Percentiles rank a stretch among this genome's conserved stretches.
Evolutionary conservation across 164 flowering plant genomes (phyloP).

Genomic region (Macadamia tetraphylla): DNA sequence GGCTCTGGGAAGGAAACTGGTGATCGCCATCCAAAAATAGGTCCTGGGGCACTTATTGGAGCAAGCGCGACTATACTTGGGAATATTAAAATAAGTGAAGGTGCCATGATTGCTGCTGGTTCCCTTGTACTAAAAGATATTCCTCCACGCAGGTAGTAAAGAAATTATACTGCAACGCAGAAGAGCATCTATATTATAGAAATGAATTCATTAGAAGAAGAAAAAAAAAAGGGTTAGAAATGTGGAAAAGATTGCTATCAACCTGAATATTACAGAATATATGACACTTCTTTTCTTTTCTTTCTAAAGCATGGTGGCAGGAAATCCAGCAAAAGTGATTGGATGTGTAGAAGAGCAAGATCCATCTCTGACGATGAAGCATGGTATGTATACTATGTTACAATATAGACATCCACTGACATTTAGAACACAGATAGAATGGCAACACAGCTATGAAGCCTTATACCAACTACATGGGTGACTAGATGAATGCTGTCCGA

Average conservation of each 20-base stretch:
- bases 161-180: neutral
- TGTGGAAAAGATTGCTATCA: neutral
- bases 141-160: constrained; percentile 61
- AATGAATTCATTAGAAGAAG: neutral
- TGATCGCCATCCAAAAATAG: constrained; percentile 80
- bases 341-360: constrained; percentile 61
- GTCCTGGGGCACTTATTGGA: constrained; percentile 72
- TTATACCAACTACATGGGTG: no score
- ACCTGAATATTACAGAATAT: neutral
- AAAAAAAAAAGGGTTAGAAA: neutral
- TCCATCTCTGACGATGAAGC: constrained; percentile 83
- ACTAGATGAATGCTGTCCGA: no score
- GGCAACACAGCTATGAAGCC: neutral
- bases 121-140: constrained; percentile 72
- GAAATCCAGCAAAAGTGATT: constrained; percentile 71
- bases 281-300: constrained; percentile 10
- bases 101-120: constrained; percentile 87
- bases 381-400: constrained; percentile 73
- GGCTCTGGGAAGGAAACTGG: constrained; percentile 74
- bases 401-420: neutral
- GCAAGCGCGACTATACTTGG: constrained; percentile 75
- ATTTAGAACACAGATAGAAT: neutral
- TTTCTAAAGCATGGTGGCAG: constrained; percentile 63
- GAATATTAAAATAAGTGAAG: constrained; percentile 71
- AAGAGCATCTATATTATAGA: no score